Conservation (phyloP, 352 stramenopile genomes). For the Pythium apleroticum region DNA sequence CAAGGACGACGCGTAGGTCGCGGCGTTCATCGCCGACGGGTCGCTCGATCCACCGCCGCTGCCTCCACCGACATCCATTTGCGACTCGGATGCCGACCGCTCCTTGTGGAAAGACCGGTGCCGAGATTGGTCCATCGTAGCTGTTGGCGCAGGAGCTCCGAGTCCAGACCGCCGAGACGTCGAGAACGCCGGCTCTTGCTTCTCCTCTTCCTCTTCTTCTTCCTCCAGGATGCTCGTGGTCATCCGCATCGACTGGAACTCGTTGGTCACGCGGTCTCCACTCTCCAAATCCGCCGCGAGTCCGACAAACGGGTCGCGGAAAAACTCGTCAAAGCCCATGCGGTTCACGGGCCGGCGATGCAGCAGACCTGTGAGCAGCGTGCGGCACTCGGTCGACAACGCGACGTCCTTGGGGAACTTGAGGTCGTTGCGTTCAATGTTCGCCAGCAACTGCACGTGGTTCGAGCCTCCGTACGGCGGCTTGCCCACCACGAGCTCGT, state of each 20-base stretch:
- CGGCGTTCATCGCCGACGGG: conserved; percentile 24
- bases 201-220: conserved; percentile 39
- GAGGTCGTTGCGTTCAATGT: conserved; percentile 92
- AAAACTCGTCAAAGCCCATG: conserved; percentile 92
- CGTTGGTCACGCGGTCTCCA: background rate
- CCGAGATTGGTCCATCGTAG: background rate
- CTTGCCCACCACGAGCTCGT: conserved; percentile 94
- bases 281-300: conserved; percentile 22
- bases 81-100: conserved; percentile 38
- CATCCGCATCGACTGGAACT: conserved; percentile 22
- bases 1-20: conserved; percentile 29
- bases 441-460: conserved; percentile 93
- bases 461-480: conserved; percentile 94
- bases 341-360: conserved; percentile 84
- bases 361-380: conserved; percentile 75
- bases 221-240: conserved; percentile 62
- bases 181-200: conserved; percentile 12
- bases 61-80: conserved; percentile 5
- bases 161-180: background rate
- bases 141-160: background rate
- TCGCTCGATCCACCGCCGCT: conserved; percentile 20
- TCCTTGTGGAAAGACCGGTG: conserved; percentile 22
- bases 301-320: conserved; percentile 68
- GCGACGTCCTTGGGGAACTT: conserved; percentile 80
- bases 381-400: conserved; percentile 81